Evolutionary conservation across 257 asterid genomes (phyloP).

Genomic region (Cruciata laevipes): DNA sequence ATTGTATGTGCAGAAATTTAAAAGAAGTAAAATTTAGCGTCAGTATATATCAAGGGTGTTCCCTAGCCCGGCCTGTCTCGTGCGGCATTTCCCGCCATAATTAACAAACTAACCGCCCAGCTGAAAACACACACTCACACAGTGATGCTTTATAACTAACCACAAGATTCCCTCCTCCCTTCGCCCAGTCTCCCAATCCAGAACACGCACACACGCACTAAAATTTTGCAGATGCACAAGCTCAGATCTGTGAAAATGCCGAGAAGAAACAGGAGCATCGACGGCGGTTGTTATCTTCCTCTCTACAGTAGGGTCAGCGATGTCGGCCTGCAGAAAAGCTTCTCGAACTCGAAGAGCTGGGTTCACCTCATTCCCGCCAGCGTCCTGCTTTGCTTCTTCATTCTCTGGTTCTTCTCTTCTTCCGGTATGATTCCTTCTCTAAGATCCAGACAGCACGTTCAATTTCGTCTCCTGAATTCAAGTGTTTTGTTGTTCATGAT

Average conservation of each 20-base stretch:
- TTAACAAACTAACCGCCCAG: neutral
- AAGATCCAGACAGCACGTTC: neutral
- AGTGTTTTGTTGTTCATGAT: neutral
- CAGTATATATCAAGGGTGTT: neutral
- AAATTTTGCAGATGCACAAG: neutral
- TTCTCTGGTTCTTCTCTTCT: slow-evolving; percentile 51
- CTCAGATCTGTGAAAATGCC: neutral
- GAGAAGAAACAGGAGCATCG: neutral
- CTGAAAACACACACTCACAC: slow-evolving; percentile 4
- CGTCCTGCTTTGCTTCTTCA: slow-evolving; percentile 39
- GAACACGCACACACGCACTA: neutral
- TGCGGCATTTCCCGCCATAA: slow-evolving; percentile 14
- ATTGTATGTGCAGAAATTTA: slow-evolving; percentile 19
- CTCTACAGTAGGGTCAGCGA: neutral
- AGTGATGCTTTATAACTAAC: neutral
- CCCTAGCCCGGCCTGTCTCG: neutral
- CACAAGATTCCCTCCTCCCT: neutral
- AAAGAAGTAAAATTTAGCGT: neutral
- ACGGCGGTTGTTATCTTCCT: slow-evolving; percentile 10
- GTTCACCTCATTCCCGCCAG: slow-evolving; percentile 39
- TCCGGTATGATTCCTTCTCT: slow-evolving; percentile 27
- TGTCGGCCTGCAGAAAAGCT: slow-evolving; percentile 3
- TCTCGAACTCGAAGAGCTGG: slow-evolving; percentile 1
- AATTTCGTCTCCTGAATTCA: neutral
- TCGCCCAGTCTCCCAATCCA: neutral